Evolutionary conservation across 306 rosid species (phyloP), one percentile per base, ranked within the genome.

Genomic region (Dalbergia cultrata): DNA sequence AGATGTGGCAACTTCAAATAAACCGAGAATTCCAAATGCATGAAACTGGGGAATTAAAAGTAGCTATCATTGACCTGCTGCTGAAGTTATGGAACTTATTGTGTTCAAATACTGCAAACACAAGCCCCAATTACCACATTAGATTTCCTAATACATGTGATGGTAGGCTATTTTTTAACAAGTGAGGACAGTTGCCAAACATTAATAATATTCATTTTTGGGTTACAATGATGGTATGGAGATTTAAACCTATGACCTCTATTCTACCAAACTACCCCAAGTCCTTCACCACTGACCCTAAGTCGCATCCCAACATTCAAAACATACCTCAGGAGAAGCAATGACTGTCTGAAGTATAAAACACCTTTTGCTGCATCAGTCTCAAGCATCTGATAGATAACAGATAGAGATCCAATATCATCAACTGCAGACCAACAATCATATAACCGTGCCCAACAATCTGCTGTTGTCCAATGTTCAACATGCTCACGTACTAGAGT

Each of bases 371-470:
- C 90, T 18, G 92, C 93, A 88, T 94, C 97, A 75, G 97, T 90
- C 88, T 94, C 97, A 43, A 94, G 97, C 98, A 94, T 94, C 85
- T 90, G 98, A 84, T 88, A 92, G 67, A 94, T 94, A 80, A 94
- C 98, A 13, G 98, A 92, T 49, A 94, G 93, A 69, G 98, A 92
- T 44, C 98, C 98, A 54, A 92, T 88, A 87, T 94, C 98, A 80
- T 94, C 97, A 82, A 94, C 98, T 53, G 97, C 90, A 47, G 98
- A 94, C 97, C 97, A 94, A 77, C 98, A 90, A 77, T 94, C 97
- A 62, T 94, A 94, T 88, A 94, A 75, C 72, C 88, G 89, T 72
- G 90, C 88, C 98, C 98, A 94, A 69, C 97, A 94, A 86, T 94
- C 98, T 67, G 94, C 98, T 13, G 92, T 86, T 47, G 97, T 94